Base-by-base conservation (phyloP, 1,284 basidiomycete species). In the Vanrija pseudolonga region DNA sequence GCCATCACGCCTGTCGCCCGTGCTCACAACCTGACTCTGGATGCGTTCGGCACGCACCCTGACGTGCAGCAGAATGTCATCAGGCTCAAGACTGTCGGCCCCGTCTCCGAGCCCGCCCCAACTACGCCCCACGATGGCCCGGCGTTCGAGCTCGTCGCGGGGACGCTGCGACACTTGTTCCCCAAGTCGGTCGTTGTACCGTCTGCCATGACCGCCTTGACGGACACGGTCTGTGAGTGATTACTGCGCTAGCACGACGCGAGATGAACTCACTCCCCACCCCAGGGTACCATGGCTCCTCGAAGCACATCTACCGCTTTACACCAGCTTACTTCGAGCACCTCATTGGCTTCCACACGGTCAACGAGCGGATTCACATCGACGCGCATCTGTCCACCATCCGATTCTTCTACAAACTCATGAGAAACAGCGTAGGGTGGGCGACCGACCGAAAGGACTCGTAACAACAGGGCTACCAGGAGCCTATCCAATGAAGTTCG, bases 251-350 rank as follows among this genome's bases (percentile, higher is more conserved):
- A 5, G 5, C 6, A 23, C 41, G 23, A 42, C 12, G 6, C 20
- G 17, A 15, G n/a, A 9, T 18, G 1, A 28, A 15, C 18, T 6
- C 17, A 18, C 6, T n/a, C 44, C 3, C 15, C 17, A 17, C 37
- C 9, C 6, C 18, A 62, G 55, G 45, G 37, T 58, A 57, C 43
- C 61, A 60, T 60, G 53, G 55, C 45, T 37, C 59, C 22, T 57
- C 65, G 38, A 50, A 42, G 37, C 53, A 63, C 52, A 63, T 67
- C 32, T 67, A 59, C 58, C 59, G 65, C n/a, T 67, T 67, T 28
- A 57, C 56, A 12, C 65, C 65, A 0, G 55, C 59, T n/a, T 47
- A 54, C 12, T 50, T 57, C 22, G 41, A 47, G 8, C 43, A 51
- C 6, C 47, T 57, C 15, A 24, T 52, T 22, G 57, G 59, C 45